Evolutionary conservation across 1,284 basidiomycete species (phyloP), one percentile per base, ranked within the genome.

Genomic region (Golubevia pallescens): DNA sequence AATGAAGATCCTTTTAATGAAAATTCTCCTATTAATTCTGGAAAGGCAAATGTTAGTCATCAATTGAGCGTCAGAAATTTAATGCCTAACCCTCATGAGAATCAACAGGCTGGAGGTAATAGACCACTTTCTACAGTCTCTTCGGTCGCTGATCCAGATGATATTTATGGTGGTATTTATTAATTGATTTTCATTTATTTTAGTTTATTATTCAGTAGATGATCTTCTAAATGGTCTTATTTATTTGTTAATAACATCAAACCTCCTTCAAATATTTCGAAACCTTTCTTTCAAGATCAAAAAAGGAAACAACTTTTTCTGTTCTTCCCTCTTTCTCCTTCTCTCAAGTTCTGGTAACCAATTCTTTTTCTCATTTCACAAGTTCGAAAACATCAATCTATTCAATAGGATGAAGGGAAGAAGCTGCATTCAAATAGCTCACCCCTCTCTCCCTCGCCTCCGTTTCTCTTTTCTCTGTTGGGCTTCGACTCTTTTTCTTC

Each of bases 111-210:
- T 14, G 20, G 20, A 42, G 28, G n/a, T 20, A 68, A 72, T 65
- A 71, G 77, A 65, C 75, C 76, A 51, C 52, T 75, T 23, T 70
- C 68, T 14, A 71, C 65, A 34, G 74, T 69, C n/a, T 69, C 66
- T 68, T 70, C 72, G 10, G 21, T 73, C n/a, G 65, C 65, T 8
- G 75, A 75, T 57, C 64, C 60, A 1, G 75, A 77, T 32, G 75
- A 74, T 57, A 75, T 75, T 0, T 78, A 78, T 56, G 77, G 74
- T 7, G 77, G 77, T 34, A 75, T 78, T 7, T 78, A 76, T 62
- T 78, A 62, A 62, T 14, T n/a, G 23, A 23, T 1, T 16, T 14
- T 2, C 20, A 24, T 16, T 10, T 52, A 13, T 63, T 23, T 65
- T 51, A 19, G 53, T 38, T 8, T 65, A 38, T 14, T 21, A 34